Conservation (phyloP, 2,329 filamentous ascomycete species). For the Arthrinium puccinioides region DNA sequence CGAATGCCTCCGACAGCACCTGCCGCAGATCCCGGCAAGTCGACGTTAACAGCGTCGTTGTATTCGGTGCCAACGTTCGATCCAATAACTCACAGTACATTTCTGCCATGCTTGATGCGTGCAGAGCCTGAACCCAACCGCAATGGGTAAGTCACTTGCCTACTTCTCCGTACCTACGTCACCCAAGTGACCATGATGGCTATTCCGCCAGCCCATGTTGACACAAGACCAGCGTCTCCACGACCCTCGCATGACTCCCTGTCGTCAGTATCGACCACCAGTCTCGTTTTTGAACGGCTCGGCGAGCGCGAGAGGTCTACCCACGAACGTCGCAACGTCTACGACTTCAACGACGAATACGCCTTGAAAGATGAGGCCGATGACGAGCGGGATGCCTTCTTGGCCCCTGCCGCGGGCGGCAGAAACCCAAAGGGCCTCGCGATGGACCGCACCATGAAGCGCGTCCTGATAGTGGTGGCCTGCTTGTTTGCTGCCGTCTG, state of each 20-base stretch:
- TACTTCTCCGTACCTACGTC: too few species aligned
- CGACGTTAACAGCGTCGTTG: too few species aligned
- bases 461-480: slow-evolving; percentile 53
- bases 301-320: slow-evolving; percentile 46
- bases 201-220: too few species aligned
- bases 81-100: too few species aligned
- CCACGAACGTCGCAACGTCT: slow-evolving; percentile 20
- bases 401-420: slow-evolving; percentile 28
- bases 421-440: slow-evolving; percentile 35
- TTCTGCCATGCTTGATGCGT: neutral
- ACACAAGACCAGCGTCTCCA: slow-evolving; percentile 20
- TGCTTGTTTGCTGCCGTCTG: slow-evolving; percentile 59
- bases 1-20: too few species aligned
- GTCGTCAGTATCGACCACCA: slow-evolving; percentile 78
- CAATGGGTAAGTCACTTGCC: slow-evolving; percentile 4
- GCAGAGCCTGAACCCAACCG: neutral
- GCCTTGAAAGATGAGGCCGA: slow-evolving; percentile 32
- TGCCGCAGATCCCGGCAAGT: too few species aligned
- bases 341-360: slow-evolving; percentile 37
- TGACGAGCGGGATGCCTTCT: slow-evolving; percentile 45
- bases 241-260: slow-evolving; percentile 50
- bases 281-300: slow-evolving; percentile 72
- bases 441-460: slow-evolving; percentile 60
- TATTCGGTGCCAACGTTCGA: too few species aligned
- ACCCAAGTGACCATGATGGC: too few species aligned